These are phyloP conservation scores for Rhynchosporium agropyri DNA, from an alignment of 2,329 filamentous ascomycete species.

Conservation along the genomic window DNA sequence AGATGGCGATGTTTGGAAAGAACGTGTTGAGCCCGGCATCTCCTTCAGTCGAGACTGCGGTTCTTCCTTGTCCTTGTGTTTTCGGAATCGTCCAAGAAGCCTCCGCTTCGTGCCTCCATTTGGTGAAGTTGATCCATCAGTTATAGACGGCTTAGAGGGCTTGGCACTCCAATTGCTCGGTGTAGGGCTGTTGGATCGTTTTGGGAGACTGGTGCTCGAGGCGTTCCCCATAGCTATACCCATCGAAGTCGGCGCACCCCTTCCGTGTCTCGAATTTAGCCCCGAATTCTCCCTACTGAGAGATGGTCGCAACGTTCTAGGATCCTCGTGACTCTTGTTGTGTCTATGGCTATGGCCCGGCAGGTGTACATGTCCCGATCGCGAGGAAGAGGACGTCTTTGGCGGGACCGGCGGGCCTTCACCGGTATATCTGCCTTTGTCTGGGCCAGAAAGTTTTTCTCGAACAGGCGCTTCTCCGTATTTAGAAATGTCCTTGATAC, in stretches of 20 bases:
- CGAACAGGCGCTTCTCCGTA: slow-evolving; percentile 79
- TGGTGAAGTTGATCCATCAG: slow-evolving; percentile 54
- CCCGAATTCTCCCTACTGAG: slow-evolving; percentile 75
- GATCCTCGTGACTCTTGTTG: slow-evolving; percentile 69
- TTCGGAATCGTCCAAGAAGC: slow-evolving; percentile 40
- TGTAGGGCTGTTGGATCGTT: slow-evolving; percentile 78
- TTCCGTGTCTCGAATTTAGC: slow-evolving; percentile 52
- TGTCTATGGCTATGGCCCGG: slow-evolving; percentile 67
- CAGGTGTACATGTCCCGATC: slow-evolving; percentile 64
- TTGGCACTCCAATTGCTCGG: slow-evolving; percentile 61
- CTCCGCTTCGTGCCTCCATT: slow-evolving; percentile 38
- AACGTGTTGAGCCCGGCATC: slow-evolving; percentile 56
- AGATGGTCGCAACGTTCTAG: slow-evolving; percentile 68
- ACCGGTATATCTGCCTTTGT: slow-evolving; percentile 66
- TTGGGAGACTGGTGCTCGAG: slow-evolving; percentile 44
- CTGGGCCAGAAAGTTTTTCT: slow-evolving; percentile 67
- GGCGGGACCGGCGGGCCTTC: slow-evolving; percentile 52
- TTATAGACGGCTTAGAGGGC: slow-evolving; percentile 28
- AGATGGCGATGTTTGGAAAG: slow-evolving; percentile 47
- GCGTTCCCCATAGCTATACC: slow-evolving; percentile 35
- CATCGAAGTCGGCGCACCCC: slow-evolving; percentile 46
- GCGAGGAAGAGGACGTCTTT: slow-evolving; percentile 65
- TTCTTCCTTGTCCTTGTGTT: slow-evolving; percentile 58
- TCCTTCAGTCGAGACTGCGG: slow-evolving; percentile 49
- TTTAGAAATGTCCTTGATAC: slow-evolving; percentile 67